Evolutionary conservation across 1,284 basidiomycete species (phyloP).

Genomic region (Microbotryum saponariae): DNA sequence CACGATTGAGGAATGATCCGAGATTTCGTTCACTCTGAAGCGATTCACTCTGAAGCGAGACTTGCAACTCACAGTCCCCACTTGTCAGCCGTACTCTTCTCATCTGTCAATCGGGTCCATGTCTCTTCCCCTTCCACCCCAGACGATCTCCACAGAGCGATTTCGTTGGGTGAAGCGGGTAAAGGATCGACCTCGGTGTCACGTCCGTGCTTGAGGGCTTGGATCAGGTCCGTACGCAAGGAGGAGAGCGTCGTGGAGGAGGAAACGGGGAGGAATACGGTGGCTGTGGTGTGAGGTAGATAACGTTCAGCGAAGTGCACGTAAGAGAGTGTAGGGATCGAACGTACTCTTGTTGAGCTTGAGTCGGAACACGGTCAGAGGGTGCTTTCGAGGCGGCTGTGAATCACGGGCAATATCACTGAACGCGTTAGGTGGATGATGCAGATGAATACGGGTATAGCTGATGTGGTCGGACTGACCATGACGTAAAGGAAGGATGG

Average conservation of each 20-base stretch:
- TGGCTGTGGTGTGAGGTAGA: conserved; percentile 4
- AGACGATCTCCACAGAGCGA: conserved; percentile 17
- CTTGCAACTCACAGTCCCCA: conserved; percentile 19
- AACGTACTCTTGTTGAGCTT: conserved; percentile 20
- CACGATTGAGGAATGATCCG: background rate
- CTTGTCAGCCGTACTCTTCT: conserved; percentile 20
- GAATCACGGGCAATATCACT: background rate
- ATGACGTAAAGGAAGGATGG: background rate
- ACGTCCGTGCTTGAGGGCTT: conserved; percentile 5
- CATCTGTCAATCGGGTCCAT: conserved; percentile 21
- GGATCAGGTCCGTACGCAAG: conserved; percentile 5
- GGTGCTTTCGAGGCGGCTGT: background rate
- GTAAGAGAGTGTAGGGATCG: background rate
- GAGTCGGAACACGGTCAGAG: conserved; percentile 15
- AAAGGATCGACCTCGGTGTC: background rate
- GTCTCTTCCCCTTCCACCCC: conserved; percentile 2
- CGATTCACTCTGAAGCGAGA: background rate
- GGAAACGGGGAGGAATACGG: conserved; percentile 17
- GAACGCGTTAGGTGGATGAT: background rate
- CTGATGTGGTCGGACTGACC: background rate
- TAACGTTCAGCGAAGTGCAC: background rate
- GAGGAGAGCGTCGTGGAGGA: conserved; percentile 8
- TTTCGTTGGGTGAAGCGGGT: background rate
- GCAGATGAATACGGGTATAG: background rate
- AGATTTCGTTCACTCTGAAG: background rate